Conservation (phyloP, 805 yeast genomes). For the Tanozyma kutaoensis region DNA sequence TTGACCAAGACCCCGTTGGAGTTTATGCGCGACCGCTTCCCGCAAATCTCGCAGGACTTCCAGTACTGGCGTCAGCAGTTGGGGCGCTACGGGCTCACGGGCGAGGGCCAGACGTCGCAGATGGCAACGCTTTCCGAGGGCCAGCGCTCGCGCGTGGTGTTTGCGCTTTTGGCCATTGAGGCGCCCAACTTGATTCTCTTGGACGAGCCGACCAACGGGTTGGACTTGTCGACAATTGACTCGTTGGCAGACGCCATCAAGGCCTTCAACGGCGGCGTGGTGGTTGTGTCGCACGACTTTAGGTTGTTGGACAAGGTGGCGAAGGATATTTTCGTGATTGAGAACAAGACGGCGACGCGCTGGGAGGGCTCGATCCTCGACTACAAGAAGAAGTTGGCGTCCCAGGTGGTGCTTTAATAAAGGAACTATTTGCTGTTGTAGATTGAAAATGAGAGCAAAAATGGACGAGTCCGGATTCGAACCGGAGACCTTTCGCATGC, state of each 20-base stretch:
- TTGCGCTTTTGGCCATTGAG: constrained; percentile 90
- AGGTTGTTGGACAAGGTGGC: constrained; percentile 95
- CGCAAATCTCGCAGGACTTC: constrained; percentile 87
- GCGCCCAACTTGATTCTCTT: constrained; percentile 86
- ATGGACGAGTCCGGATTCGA: constrained; percentile 18
- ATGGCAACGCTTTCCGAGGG: constrained; percentile 99
- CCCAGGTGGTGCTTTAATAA: constrained; percentile 68
- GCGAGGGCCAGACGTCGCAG: constrained; percentile 96
- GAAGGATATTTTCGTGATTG: constrained; percentile 92
- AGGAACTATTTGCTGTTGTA: no score
- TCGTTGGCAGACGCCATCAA: constrained; percentile 95
- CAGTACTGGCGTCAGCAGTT: constrained; percentile 98
- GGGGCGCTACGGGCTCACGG: constrained; percentile 97
- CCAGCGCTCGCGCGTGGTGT: constrained; percentile 97
- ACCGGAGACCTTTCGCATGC: constrained; percentile 12
- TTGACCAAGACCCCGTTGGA: constrained; percentile 91
- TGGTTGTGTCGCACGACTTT: constrained; percentile 98
- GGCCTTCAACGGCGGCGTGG: constrained; percentile 94
- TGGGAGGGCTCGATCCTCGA: constrained; percentile 90
- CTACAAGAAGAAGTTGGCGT: constrained; percentile 91
- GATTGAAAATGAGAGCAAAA: no score
- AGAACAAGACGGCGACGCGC: constrained; percentile 87
- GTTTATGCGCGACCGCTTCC: constrained; percentile 90
- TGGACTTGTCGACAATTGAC: constrained; percentile 96
- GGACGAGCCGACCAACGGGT: constrained; percentile 99